Conservation (phyloP, 2,329 filamentous ascomycete species). For the Epichloe festucae region DNA sequence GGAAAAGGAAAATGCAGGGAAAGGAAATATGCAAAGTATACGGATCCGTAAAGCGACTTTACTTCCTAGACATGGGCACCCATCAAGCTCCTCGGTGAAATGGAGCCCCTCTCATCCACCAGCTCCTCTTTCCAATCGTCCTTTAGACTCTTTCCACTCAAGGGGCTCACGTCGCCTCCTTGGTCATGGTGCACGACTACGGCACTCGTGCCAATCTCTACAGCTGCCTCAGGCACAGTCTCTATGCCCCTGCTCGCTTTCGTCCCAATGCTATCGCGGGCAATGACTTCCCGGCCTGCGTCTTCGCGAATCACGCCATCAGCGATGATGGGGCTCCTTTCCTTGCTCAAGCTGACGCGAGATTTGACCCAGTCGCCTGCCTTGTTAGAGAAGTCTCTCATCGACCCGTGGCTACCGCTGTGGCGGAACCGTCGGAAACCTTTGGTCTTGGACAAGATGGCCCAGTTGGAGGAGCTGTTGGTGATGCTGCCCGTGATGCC, state of each 20-base stretch:
- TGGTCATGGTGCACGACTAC: background rate
- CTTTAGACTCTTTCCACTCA: background rate
- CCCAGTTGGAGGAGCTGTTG: slow-evolving; percentile 1
- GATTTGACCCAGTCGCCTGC: slow-evolving; percentile 16
- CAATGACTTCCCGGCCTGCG: background rate
- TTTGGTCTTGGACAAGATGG: slow-evolving; percentile 4
- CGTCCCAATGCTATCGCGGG: background rate
- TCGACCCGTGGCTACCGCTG: slow-evolving; percentile 7
- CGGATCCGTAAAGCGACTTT: background rate
- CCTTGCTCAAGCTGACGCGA: slow-evolving; percentile 10
- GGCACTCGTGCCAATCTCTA: slow-evolving; percentile 4
- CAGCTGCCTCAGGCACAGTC: slow-evolving; percentile 4
- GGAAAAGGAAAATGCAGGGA: too few species aligned
- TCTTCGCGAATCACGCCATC: background rate
- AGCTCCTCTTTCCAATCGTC: background rate
- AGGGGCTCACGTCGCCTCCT: slow-evolving; percentile 1
- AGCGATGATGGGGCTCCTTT: slow-evolving; percentile 4
- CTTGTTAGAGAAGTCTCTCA: slow-evolving; percentile 14
- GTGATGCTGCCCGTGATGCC: background rate
- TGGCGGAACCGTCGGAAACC: slow-evolving; percentile 5
- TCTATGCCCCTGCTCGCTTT: slow-evolving; percentile 1
- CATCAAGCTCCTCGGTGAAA: slow-evolving; percentile 1
- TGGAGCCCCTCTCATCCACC: background rate
- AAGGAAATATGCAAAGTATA: background rate
- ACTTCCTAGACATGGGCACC: background rate